Conservation (phyloP, 305 asterid genomes). For the Fraxinus xanthoxyloides region DNA sequence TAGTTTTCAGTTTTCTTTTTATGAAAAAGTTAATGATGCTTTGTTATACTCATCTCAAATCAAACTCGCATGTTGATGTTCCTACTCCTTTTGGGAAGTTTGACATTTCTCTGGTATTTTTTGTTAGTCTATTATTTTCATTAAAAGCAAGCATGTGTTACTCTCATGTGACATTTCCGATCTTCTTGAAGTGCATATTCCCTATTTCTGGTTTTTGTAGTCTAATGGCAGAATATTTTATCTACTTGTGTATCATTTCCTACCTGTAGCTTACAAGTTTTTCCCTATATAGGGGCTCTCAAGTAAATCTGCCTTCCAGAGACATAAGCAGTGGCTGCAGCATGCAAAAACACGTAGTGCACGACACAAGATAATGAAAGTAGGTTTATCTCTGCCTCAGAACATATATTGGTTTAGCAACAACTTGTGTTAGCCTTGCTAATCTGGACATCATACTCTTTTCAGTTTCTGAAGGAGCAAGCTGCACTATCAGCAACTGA, state of each 20-base stretch:
- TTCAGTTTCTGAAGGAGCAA: slow-evolving; percentile 90
- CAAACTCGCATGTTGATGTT: not conserved
- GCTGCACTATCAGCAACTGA: slow-evolving; percentile 83
- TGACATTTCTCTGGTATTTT: not conserved
- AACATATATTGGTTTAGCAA: not conserved
- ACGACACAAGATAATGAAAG: slow-evolving; percentile 93
- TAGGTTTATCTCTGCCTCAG: slow-evolving; percentile 34
- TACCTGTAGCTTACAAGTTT: not conserved
- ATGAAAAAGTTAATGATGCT: not conserved
- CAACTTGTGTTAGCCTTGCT: slow-evolving; percentile 5
- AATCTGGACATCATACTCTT: slow-evolving; percentile 19
- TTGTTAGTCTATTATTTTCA: not conserved
- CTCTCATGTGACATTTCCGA: not conserved
- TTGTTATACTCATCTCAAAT: not conserved
- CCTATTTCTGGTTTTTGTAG: not conserved
- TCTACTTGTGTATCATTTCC: not conserved
- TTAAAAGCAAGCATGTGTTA: not conserved
- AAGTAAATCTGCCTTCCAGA: slow-evolving; percentile 84
- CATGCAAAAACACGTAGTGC: slow-evolving; percentile 97
- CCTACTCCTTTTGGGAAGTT: not conserved
- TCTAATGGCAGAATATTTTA: not conserved
- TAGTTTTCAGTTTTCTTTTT: not conserved
- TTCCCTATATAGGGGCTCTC: slow-evolving; percentile 66
- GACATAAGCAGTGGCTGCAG: slow-evolving; percentile 93
- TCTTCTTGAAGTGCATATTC: not conserved